Evolutionary conservation across 2,329 filamentous ascomycete genomes (phyloP), one percentile per base, ranked within the genome.

Genomic region (Aschersonia sp.): DNA sequence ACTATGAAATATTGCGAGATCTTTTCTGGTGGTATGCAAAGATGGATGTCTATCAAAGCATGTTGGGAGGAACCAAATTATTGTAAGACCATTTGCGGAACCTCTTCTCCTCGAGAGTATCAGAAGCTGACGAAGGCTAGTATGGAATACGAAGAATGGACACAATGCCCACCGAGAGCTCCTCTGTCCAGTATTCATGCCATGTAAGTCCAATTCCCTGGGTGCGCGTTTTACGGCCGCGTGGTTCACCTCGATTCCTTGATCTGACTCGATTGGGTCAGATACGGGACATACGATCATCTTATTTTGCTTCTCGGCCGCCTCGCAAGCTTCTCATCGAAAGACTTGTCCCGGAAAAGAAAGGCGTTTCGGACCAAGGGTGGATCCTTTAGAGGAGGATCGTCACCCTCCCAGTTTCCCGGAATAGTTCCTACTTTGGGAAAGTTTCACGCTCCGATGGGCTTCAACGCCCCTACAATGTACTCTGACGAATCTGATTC

Each of bases 1-100:
- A 77, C 41, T 94, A 85, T 57, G 85, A 92, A 57, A 82, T 85
- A 12, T 72, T 92, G 40, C 79, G 85, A 53, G 92, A 97, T 64
- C 67, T 97, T 5, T 94, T 85, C 60, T 98, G 90, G 89, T 96
- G 88, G 85, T 96, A 89, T 61, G 83, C 78, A 56, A 94, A 95
- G 63, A 92, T 96, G 70, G 92, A 97, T 61, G 79, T 85, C 7
- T 94, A 90, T 56, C 90, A 96, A 62, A 88, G 86, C 60, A 78
- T 96, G 51, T 69, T 97, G 30, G 92, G 89, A 54, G 90, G 87
- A 7, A 89, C 90, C 42, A 76, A 76, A 52, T 70, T 94, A 44
- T 82, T 96, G 87, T 95, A 70, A 45, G 46, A 32, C 11, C 6
- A 4, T 8, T 30, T 30, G 5, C 32, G 14, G 11, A 12, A 37